A percentile compares a stretch with the other conserved stretches of the same genome.
Conservation (phyloP, 768 basidiomycete species). For the Pholiota molesta region DNA sequence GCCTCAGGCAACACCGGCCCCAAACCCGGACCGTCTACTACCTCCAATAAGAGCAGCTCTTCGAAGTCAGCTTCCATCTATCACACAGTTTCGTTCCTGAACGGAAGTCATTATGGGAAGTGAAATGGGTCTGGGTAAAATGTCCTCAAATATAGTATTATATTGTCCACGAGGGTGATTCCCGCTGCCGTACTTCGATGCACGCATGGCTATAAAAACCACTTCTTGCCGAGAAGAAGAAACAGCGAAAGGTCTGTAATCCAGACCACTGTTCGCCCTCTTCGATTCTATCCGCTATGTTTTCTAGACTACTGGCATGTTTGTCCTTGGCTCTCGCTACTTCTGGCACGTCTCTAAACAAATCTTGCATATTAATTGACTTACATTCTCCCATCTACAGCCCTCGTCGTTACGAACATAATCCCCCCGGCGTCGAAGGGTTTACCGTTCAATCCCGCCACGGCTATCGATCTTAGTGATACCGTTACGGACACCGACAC, state of each 20-base stretch:
- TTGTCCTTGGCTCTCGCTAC: slow-evolving; percentile 1
- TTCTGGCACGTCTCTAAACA: not conserved
- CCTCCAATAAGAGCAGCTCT: not conserved
- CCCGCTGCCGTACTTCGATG: not conserved
- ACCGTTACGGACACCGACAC: slow-evolving; percentile 4
- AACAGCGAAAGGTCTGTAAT: not conserved
- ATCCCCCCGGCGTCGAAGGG: not conserved
- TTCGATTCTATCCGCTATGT: not conserved
- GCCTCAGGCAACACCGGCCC: not conserved
- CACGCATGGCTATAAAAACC: not conserved
- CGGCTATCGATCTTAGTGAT: not conserved
- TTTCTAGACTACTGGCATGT: not conserved
- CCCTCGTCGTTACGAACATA: not conserved
- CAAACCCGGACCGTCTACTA: not conserved
- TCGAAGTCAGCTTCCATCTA: not conserved
- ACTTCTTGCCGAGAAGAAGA: not conserved
- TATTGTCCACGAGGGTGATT: not conserved
- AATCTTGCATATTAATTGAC: not conserved
- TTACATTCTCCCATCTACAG: not conserved
- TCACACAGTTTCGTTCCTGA: not conserved
- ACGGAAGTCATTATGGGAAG: not conserved
- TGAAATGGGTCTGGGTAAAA: not conserved
- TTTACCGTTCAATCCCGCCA: not conserved
- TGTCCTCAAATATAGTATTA: not conserved
- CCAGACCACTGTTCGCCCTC: not conserved